A percentile compares a stretch with the other conserved stretches of the same genome.
Evolutionary conservation across 2,329 filamentous ascomycete genomes (phyloP).

Genomic region (Neofusicoccum kwambonambiense): DNA sequence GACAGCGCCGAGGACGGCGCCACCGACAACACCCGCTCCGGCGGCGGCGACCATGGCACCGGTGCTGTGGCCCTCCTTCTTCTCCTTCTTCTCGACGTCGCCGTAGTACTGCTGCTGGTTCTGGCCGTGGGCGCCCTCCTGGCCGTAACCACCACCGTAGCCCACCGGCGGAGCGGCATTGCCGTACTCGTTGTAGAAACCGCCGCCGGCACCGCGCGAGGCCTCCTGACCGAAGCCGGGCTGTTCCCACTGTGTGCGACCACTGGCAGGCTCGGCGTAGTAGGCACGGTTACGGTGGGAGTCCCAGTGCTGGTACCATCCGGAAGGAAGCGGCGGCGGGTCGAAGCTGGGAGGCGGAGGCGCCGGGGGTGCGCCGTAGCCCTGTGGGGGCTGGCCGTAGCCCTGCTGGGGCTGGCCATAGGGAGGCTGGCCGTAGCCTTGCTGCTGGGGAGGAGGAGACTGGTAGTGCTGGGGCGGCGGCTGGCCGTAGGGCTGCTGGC

Average conservation of each 20-base stretch:
- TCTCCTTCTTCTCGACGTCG: constrained; percentile 30
- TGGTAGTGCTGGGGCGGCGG: constrained; percentile 22
- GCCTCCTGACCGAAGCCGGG: constrained; percentile 43
- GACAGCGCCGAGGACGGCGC: constrained; percentile 57
- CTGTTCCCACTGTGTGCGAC: constrained; percentile 64
- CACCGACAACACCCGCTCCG: constrained; percentile 60
- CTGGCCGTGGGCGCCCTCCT: constrained; percentile 20
- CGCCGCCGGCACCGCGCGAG: constrained; percentile 12
- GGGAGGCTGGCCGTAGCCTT: constrained; percentile 27
- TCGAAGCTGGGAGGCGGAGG: constrained; percentile 33
- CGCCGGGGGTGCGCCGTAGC: constrained; percentile 26
- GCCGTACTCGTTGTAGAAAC: constrained; percentile 19
- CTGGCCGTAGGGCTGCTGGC: constrained; percentile 28
- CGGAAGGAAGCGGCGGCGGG: constrained; percentile 54
- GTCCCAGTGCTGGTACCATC: constrained; percentile 65
- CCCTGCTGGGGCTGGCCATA: constrained; percentile 29
- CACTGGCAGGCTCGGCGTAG: constrained; percentile 62
- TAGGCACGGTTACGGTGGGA: constrained; percentile 61
- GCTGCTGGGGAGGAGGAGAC: constrained; percentile 13
- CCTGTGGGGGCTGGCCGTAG: constrained; percentile 11
- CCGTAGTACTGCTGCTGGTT: constrained; percentile 20
- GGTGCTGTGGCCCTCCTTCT: constrained; percentile 44
- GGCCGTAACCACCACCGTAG: constrained; percentile 17
- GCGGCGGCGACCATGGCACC: constrained; percentile 56
- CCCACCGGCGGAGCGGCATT: constrained; percentile 13